These are phyloP conservation scores for Pyrenochaeta sp. DNA, from an alignment of 2,329 filamentous ascomycete genomes.

Conservation along the genomic window DNA sequence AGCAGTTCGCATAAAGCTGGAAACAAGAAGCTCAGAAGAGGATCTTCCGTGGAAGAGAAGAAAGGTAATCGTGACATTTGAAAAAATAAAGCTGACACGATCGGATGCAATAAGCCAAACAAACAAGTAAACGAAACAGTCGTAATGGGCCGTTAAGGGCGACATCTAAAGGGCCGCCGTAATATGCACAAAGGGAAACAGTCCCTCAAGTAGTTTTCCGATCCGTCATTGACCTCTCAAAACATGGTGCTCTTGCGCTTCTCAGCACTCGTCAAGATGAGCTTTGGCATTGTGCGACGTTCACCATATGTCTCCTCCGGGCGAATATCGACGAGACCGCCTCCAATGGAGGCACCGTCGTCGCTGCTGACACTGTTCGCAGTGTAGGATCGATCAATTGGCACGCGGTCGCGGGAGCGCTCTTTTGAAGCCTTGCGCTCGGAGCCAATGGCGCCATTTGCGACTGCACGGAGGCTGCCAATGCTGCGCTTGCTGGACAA, in stretches of 20 bases:
- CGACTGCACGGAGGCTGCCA: constrained; percentile 78
- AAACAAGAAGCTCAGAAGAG: constrained; percentile 38
- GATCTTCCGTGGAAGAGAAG: constrained; percentile 39
- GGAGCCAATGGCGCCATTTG: constrained; percentile 86
- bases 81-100: constrained; percentile 28
- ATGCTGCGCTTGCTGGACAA: constrained; percentile 78
- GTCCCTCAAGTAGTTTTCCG: constrained; percentile 25
- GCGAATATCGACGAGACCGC: constrained; percentile 62
- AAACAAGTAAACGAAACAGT: constrained; percentile 40
- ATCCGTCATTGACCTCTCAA: constrained; percentile 48
- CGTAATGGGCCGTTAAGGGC: constrained; percentile 49
- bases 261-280: constrained; percentile 87
- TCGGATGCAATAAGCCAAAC: constrained; percentile 37
- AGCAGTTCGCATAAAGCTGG: constrained; percentile 40
- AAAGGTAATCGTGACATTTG: constrained; percentile 39
- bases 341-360: constrained; percentile 63
- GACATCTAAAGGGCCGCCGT: constrained; percentile 33
- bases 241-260: constrained; percentile 81
- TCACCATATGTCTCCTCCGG: constrained; percentile 64
- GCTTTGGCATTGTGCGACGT: constrained; percentile 83
- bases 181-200: constrained; percentile 48
- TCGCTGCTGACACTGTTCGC: constrained; percentile 73
- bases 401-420: constrained; percentile 43
- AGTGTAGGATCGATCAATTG: constrained; percentile 57
- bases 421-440: constrained; percentile 71